A percentile compares a stretch with the other conserved stretches of the same genome.
Evolutionary conservation across 306 rosid genomes (phyloP).

Genomic region (Casuarina cunninghamiana): DNA sequence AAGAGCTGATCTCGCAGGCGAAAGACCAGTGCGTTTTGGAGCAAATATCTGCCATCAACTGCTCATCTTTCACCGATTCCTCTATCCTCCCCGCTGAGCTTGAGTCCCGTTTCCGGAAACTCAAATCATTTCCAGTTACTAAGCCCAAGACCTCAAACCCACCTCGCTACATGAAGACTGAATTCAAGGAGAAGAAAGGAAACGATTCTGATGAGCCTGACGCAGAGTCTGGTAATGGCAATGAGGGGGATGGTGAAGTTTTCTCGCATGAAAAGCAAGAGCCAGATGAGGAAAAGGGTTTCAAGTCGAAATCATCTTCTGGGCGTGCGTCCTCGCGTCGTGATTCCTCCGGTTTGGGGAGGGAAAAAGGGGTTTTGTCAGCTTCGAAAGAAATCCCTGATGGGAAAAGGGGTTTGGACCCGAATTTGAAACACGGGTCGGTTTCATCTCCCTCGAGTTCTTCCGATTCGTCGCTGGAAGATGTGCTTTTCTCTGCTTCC

Average conservation of each 20-base stretch:
- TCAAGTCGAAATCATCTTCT: slow-evolving; percentile 15
- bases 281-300: slow-evolving; percentile 27
- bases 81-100: slow-evolving; percentile 66
- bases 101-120: slow-evolving; percentile 77
- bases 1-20: slow-evolving; percentile 68
- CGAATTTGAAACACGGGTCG: slow-evolving; percentile 31
- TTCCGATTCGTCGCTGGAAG: slow-evolving; percentile 40
- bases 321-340: slow-evolving; percentile 21
- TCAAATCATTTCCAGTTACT: slow-evolving; percentile 67
- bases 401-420: slow-evolving; percentile 9
- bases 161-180: background rate
- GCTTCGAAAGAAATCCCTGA: slow-evolving; percentile 5
- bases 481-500: slow-evolving; percentile 36
- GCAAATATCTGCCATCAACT: slow-evolving; percentile 76
- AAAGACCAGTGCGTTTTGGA: slow-evolving; percentile 65
- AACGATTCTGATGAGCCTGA: slow-evolving; percentile 3
- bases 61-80: slow-evolving; percentile 58
- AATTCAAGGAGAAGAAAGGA: slow-evolving; percentile 10
- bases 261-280: slow-evolving; percentile 33
- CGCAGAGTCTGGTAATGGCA: background rate
- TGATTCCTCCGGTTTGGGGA: slow-evolving; percentile 17
- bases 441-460: slow-evolving; percentile 45
- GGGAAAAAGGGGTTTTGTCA: slow-evolving; percentile 3
- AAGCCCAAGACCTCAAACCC: slow-evolving; percentile 1
- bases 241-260: slow-evolving; percentile 17